phyloP scores from a whole-genome alignment of 1,284 basidiomycete species.

The Coniferiporia sulphurascens region DNA sequence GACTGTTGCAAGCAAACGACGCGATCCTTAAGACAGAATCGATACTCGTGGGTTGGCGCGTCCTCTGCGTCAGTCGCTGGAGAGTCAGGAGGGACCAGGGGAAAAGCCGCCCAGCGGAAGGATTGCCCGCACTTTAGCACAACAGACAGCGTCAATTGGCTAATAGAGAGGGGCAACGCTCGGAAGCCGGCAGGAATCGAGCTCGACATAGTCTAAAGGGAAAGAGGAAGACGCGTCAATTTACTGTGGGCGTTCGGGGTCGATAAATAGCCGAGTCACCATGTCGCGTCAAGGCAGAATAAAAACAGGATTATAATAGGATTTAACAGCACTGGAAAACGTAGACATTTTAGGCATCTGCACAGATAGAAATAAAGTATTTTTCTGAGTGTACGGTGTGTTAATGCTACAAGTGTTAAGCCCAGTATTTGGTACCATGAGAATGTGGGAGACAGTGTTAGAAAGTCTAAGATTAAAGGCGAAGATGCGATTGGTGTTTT shows the following conservation, averaged over 20 bases:
- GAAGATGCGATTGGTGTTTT: neutral
- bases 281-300: conserved; percentile 2
- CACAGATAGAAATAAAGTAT: neutral
- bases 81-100: conserved; percentile 29
- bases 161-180: conserved; percentile 52
- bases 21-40: conserved; percentile 71
- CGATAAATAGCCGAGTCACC: neutral
- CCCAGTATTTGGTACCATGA: neutral
- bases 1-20: conserved; percentile 81
- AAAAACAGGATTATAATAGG: neutral
- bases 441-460: neutral
- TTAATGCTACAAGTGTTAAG: conserved; percentile 10
- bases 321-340: neutral
- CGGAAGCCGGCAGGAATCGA: conserved; percentile 43
- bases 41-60: conserved; percentile 55
- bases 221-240: neutral
- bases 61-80: conserved; percentile 14
- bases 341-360: neutral
- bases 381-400: conserved; percentile 7
- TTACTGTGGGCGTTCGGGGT: too few relatives aligned
- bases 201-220: conserved; percentile 14
- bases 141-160: conserved; percentile 63
- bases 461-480: neutral
- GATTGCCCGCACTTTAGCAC: conserved; percentile 79
- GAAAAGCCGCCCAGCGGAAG: conserved; percentile 68